phyloP scores from a whole-genome alignment of 2,329 filamentous ascomycete genomes.

The Colletotrichum liaoningense region DNA sequence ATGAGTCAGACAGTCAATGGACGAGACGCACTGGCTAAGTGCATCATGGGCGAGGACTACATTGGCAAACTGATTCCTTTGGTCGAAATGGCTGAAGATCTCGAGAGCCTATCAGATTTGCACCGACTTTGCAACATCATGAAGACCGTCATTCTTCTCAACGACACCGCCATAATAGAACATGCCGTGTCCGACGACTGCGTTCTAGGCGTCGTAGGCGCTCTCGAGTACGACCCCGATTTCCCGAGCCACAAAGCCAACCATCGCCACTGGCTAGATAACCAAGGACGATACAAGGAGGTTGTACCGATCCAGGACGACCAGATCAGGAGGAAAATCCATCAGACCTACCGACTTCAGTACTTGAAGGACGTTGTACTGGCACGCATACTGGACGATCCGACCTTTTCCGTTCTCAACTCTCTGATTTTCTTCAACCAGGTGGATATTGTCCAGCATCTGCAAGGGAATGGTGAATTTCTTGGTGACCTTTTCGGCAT shows the following conservation, averaged over 20 bases:
- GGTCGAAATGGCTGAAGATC: conserved; percentile 89
- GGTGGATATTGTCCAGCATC: conserved; percentile 94
- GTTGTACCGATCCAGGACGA: conserved; percentile 92
- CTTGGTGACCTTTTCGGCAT: conserved; percentile 89
- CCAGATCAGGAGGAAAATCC: conserved; percentile 87
- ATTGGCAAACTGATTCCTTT: conserved; percentile 88
- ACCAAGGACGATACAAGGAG: conserved; percentile 93
- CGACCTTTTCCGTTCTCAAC: conserved; percentile 97
- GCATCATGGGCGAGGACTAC: conserved; percentile 86
- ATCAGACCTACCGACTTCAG: conserved; percentile 94
- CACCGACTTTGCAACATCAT: conserved; percentile 97
- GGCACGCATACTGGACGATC: conserved; percentile 94
- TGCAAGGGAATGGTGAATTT: conserved; percentile 85
- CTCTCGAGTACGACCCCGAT: conserved; percentile 97
- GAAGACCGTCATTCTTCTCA: conserved; percentile 94
- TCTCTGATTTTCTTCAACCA: conserved; percentile 99
- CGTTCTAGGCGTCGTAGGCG: conserved; percentile 91
- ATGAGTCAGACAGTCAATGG: conserved; percentile 80
- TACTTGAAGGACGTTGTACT: conserved; percentile 99
- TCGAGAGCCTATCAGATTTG: conserved; percentile 87
- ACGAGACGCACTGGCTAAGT: conserved; percentile 88
- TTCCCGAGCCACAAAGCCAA: conserved; percentile 98
- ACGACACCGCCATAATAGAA: conserved; percentile 95
- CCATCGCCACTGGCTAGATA: conserved; percentile 91
- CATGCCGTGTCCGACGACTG: conserved; percentile 90